These are phyloP conservation scores for Neurospora sp. DNA, from an alignment of 495 filamentous ascomycete species.

Conservation along the genomic window DNA sequence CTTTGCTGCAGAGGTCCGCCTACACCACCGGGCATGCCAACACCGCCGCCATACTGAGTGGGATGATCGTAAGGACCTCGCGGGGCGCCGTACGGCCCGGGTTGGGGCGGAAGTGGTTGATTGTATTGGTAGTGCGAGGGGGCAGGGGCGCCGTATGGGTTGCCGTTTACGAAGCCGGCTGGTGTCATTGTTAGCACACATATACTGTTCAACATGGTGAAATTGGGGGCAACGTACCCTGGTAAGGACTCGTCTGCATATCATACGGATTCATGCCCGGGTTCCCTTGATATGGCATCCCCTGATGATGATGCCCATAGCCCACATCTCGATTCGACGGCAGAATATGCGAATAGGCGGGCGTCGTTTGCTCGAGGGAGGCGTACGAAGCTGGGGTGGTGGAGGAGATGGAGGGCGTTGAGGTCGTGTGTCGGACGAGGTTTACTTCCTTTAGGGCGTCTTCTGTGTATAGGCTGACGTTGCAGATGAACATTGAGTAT, in stretches of 20 bases:
- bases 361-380: constrained; percentile 20
- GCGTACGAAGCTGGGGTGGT: constrained; percentile 37
- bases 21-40: constrained; percentile 4
- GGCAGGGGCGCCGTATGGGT: constrained; percentile 17
- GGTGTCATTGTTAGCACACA: background rate
- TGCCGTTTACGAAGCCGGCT: constrained; percentile 9
- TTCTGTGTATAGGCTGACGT: constrained; percentile 84
- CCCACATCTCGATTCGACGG: constrained; percentile 20
- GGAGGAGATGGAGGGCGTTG: constrained; percentile 80
- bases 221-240: constrained; percentile 4
- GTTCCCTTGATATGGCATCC: constrained; percentile 11
- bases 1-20: constrained; percentile 11
- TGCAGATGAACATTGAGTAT: constrained; percentile 82
- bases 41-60: background rate
- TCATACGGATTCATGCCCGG: constrained; percentile 15
- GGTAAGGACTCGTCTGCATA: constrained; percentile 14
- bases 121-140: constrained; percentile 19
- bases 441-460: constrained; percentile 86
- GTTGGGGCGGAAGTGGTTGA: constrained; percentile 9
- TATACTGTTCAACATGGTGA: background rate
- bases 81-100: constrained; percentile 13
- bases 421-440: constrained; percentile 77
- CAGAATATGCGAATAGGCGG: constrained; percentile 24
- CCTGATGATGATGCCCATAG: constrained; percentile 11
- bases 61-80: constrained; percentile 13